phyloP scores from a whole-genome alignment of 345 rosid species.

The Brassica juncea region DNA sequence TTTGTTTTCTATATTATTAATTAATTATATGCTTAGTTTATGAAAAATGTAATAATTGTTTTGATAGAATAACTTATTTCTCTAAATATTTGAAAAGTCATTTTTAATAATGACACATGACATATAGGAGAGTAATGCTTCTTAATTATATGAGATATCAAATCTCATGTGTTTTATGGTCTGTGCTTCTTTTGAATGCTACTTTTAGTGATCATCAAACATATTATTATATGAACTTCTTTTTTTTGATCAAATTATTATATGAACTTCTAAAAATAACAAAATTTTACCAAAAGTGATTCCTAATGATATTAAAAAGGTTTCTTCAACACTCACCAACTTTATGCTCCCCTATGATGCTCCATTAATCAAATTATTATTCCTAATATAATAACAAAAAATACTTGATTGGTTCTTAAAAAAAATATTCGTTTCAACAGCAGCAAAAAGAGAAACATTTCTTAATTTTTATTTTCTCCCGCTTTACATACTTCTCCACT shows the following conservation, averaged over 20 bases:
- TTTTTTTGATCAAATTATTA: background rate
- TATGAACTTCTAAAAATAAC: background rate
- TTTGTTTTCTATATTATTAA: no score
- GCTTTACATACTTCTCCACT: slow-evolving; percentile 16
- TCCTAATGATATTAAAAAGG: background rate
- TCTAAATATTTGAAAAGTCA: no score
- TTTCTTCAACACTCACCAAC: background rate
- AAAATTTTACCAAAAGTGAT: background rate
- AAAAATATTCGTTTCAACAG: background rate
- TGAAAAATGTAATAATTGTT: no score
- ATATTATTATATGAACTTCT: background rate
- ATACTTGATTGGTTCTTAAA: background rate
- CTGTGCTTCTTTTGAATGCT: background rate
- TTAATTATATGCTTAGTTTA: no score
- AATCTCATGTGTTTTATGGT: background rate
- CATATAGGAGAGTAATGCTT: no score
- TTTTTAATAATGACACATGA: no score
- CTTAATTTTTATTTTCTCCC: slow-evolving; percentile 17
- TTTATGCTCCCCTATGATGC: slow-evolving; percentile 21
- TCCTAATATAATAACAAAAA: background rate
- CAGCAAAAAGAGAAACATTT: background rate
- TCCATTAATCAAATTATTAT: slow-evolving; percentile 27
- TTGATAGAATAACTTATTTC: no score
- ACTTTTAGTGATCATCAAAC: background rate
- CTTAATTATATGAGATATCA: background rate